Evolutionary conservation across 1,284 basidiomycete genomes (phyloP).

Genomic region (Phaffia rhodozyma): DNA sequence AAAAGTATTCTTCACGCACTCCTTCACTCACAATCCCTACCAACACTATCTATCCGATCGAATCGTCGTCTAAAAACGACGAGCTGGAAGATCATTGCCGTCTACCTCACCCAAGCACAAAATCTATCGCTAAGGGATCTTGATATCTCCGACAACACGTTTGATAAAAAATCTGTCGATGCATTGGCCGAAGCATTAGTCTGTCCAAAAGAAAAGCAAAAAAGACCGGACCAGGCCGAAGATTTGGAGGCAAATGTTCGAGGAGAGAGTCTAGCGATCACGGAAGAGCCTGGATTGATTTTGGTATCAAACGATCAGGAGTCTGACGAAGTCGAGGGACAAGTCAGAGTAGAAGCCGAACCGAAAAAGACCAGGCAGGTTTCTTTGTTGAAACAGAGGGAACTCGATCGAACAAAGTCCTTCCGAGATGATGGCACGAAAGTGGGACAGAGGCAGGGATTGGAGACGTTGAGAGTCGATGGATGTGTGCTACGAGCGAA

Average conservation of each 20-base stretch:
- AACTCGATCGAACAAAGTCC: too few species aligned
- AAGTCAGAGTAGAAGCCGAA: too few species aligned
- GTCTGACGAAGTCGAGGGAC: too few species aligned
- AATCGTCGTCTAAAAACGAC: conserved; percentile 66
- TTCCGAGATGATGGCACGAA: too few species aligned
- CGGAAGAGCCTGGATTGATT: background rate
- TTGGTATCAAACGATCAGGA: background rate
- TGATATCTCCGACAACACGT: conserved; percentile 73
- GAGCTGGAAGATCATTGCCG: conserved; percentile 70
- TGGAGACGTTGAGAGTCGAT: conserved; percentile 70
- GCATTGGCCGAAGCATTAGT: conserved; percentile 61
- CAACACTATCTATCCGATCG: conserved; percentile 72
- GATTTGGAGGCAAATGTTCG: too few species aligned
- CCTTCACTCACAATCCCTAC: conserved; percentile 68
- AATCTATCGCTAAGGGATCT: conserved; percentile 65
- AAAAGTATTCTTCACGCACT: conserved; percentile 86
- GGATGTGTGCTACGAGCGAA: conserved; percentile 62
- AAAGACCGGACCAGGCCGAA: background rate
- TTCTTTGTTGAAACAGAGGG: too few species aligned
- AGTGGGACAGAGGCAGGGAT: conserved; percentile 16
- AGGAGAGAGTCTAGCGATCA: background rate
- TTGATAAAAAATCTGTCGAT: conserved; percentile 76
- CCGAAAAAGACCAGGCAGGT: too few species aligned
- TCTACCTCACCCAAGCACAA: conserved; percentile 62
- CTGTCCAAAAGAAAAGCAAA: conserved; percentile 18